Conservation (phyloP, 306 rosid genomes). For the Herpetospermum pedunculosum region DNA sequence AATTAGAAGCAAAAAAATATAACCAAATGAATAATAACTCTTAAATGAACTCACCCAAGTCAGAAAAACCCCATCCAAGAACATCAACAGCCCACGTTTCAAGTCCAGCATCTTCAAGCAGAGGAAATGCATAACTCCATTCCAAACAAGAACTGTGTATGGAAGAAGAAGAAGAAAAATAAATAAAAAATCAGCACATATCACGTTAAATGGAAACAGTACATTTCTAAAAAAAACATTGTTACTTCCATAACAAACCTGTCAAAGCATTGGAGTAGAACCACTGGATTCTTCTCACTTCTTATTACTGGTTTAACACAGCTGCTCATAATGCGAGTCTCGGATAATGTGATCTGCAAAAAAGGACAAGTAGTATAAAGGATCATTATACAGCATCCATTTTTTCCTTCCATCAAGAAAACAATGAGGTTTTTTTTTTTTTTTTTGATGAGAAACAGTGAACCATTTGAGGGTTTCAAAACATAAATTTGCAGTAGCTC, state of each 20-base stretch:
- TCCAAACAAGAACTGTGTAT: conserved; percentile 79
- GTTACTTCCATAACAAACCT: conserved; percentile 33
- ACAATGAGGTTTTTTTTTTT: no score
- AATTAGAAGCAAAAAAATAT: background rate
- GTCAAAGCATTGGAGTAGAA: conserved; percentile 89
- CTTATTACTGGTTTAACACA: conserved; percentile 62
- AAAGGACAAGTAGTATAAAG: background rate
- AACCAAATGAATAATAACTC: background rate
- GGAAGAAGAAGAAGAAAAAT: background rate
- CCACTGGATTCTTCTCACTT: conserved; percentile 59
- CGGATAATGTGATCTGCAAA: conserved; percentile 45
- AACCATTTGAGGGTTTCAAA: background rate
- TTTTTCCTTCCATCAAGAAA: background rate
- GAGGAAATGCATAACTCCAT: conserved; percentile 77
- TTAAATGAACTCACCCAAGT: conserved; percentile 45
- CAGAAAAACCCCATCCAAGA: conserved; percentile 98
- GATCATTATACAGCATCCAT: background rate
- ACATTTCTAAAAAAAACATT: background rate
- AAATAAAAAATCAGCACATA: conserved; percentile 11
- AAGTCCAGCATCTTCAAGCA: conserved; percentile 72
- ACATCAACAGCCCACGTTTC: conserved; percentile 95
- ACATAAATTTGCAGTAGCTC: background rate
- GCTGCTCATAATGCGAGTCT: conserved; percentile 66
- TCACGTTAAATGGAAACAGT: conserved; percentile 9
- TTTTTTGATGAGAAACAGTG: no score